These are phyloP conservation scores for Neoboletus magnificus DNA, from an alignment of 768 basidiomycete species.

Conservation along the genomic window DNA sequence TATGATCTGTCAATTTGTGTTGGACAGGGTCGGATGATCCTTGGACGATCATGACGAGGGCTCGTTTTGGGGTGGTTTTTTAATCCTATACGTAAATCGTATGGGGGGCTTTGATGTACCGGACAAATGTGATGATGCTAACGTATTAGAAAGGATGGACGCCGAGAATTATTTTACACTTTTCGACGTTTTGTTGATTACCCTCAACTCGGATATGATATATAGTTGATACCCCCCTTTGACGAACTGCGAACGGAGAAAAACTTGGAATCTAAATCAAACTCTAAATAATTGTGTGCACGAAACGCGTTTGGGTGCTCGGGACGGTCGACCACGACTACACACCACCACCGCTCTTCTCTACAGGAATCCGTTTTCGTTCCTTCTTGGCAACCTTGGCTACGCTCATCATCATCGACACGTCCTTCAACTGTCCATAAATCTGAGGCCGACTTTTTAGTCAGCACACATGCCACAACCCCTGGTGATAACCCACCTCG, in stretches of 20 bases:
- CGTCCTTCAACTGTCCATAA: conserved; percentile 70
- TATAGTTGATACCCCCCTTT: no score
- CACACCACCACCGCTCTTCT: conserved; percentile 31
- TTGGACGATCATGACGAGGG: not conserved
- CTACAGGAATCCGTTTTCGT: conserved; percentile 48
- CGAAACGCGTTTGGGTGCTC: no score
- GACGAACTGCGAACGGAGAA: no score
- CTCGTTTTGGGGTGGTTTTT: not conserved
- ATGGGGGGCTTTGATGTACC: not conserved
- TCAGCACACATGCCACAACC: no score
- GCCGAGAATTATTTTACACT: no score
- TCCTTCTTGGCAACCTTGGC: conserved; percentile 34
- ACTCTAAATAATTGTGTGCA: no score
- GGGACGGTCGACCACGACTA: not conserved
- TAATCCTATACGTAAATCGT: not conserved
- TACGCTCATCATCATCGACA: conserved; percentile 44
- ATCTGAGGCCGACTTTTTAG: no score
- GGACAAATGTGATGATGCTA: not conserved
- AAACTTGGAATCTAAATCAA: no score
- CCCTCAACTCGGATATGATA: no score
- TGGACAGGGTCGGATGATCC: not conserved
- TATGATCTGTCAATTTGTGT: conserved; percentile 12
- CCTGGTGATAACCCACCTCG: conserved; percentile 58
- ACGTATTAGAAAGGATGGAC: no score
- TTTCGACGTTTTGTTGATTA: no score